phyloP scores from a whole-genome alignment of 257 asterid species.

The Ocimum tenuiflorum region DNA sequence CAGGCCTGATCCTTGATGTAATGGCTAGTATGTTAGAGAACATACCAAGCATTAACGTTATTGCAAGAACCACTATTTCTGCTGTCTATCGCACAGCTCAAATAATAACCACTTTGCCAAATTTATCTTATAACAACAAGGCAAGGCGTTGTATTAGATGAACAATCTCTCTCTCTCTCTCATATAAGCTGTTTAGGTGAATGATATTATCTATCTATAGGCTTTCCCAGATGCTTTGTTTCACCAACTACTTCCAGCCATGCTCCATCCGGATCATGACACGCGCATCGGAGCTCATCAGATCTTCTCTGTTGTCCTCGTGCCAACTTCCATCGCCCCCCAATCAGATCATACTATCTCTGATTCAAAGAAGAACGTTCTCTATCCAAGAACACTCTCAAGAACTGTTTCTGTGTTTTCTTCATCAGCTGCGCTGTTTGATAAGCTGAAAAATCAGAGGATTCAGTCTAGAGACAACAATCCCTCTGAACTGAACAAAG shows the following conservation, averaged over 20 bases:
- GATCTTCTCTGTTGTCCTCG: slow-evolving; percentile 93
- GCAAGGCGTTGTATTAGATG: slow-evolving; percentile 26
- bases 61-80: slow-evolving; percentile 73
- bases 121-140: slow-evolving; percentile 69
- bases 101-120: slow-evolving; percentile 73
- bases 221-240: slow-evolving; percentile 94
- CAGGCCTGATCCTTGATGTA: slow-evolving; percentile 86
- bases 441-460: slow-evolving; percentile 59
- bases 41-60: slow-evolving; percentile 56
- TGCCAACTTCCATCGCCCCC: slow-evolving; percentile 86
- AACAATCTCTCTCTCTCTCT: neutral
- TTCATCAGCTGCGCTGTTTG: slow-evolving; percentile 91
- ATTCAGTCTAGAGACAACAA: slow-evolving; percentile 38
- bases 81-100: slow-evolving; percentile 88
- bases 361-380: slow-evolving; percentile 40
- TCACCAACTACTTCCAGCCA: slow-evolving; percentile 91
- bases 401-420: slow-evolving; percentile 95
- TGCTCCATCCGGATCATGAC: slow-evolving; percentile 94
- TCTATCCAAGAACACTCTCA: slow-evolving; percentile 78
- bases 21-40: slow-evolving; percentile 91
- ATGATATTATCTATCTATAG: slow-evolving; percentile 27
- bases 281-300: slow-evolving; percentile 96
- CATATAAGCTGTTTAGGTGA: neutral
- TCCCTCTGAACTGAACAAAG: slow-evolving; percentile 26
- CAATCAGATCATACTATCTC: slow-evolving; percentile 30